A percentile compares a stretch with the other conserved stretches of the same genome.
phyloP scores from a whole-genome alignment of 2,329 filamentous ascomycete species.

The Cryoendolithus antarcticus region DNA sequence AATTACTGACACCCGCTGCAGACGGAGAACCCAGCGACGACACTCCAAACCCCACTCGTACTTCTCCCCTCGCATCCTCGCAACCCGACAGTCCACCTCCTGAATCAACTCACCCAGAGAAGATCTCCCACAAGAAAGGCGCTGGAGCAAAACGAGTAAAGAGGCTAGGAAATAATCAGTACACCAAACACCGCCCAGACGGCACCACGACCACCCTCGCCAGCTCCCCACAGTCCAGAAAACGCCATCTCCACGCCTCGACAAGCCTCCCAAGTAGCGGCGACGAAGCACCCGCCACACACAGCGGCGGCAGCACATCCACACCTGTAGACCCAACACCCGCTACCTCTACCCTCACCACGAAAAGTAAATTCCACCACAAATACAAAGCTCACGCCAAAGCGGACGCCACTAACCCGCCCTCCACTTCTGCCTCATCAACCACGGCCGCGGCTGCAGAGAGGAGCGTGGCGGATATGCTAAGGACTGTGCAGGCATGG shows the following conservation, averaged over 20 bases:
- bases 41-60: conserved; percentile 33
- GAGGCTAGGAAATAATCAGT: conserved; percentile 67
- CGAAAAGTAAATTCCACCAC: no score
- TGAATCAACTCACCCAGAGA: conserved; percentile 19
- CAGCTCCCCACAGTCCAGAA: conserved; percentile 32
- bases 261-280: conserved; percentile 16
- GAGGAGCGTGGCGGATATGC: no score
- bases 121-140: conserved; percentile 49
- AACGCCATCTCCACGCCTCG: conserved; percentile 16
- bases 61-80: conserved; percentile 31
- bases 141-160: conserved; percentile 39
- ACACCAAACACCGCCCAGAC: conserved; percentile 60
- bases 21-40: conserved; percentile 47
- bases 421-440: no score
- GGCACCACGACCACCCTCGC: conserved; percentile 25
- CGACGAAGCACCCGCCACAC: conserved; percentile 9
- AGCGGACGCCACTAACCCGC: no score
- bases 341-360: background rate
- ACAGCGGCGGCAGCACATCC: conserved; percentile 5
- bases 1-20: conserved; percentile 28
- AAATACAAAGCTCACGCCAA: no score
- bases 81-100: conserved; percentile 25
- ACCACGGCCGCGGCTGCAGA: no score
- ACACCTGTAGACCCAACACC: background rate
- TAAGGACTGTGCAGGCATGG: no score